Evolutionary conservation across 768 basidiomycete genomes (phyloP).

Genomic region (Leccinum rimulosum): DNA sequence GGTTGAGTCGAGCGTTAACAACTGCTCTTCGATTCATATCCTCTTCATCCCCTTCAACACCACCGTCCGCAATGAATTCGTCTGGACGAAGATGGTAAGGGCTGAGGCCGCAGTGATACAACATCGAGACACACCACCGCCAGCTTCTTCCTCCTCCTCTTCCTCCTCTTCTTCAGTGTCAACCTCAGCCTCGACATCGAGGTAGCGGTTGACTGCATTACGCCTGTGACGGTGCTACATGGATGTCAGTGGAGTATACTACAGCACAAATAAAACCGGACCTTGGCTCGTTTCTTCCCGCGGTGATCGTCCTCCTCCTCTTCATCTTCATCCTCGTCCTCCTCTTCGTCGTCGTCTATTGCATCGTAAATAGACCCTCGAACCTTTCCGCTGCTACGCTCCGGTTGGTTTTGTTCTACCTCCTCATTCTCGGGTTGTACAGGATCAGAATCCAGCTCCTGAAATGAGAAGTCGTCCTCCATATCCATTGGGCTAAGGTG

Average conservation of each 20-base stretch:
- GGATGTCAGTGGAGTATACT: conserved; percentile 6
- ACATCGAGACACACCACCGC: conserved; percentile 39
- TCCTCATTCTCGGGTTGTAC: conserved; percentile 37
- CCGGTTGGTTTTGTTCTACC: conserved; percentile 23
- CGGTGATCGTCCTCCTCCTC: conserved; percentile 41
- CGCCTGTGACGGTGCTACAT: conserved; percentile 65
- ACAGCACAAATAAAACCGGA: conserved; percentile 25
- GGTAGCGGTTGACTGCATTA: conserved; percentile 70
- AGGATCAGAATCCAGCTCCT: conserved; percentile 29
- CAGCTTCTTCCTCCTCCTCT: conserved; percentile 80
- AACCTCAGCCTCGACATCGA: conserved; percentile 95
- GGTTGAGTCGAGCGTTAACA: conserved; percentile 68
- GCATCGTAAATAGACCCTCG: conserved; percentile 35
- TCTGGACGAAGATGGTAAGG: conserved; percentile 39
- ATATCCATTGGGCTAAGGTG: conserved; percentile 29
- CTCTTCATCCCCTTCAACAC: conserved; percentile 67
- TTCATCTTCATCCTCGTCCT: conserved; percentile 54
- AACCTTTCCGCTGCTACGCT: conserved; percentile 23
- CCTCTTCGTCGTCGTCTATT: conserved; percentile 44
- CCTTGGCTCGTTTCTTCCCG: conserved; percentile 62
- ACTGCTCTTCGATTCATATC: conserved; percentile 45
- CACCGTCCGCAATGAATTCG: conserved; percentile 63
- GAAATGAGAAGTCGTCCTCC: conserved; percentile 36
- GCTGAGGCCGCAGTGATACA: background rate
- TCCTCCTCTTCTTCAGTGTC: conserved; percentile 97